Base-by-base conservation (phyloP, 2,329 filamentous ascomycete species). In the Fusarium sp. region DNA sequence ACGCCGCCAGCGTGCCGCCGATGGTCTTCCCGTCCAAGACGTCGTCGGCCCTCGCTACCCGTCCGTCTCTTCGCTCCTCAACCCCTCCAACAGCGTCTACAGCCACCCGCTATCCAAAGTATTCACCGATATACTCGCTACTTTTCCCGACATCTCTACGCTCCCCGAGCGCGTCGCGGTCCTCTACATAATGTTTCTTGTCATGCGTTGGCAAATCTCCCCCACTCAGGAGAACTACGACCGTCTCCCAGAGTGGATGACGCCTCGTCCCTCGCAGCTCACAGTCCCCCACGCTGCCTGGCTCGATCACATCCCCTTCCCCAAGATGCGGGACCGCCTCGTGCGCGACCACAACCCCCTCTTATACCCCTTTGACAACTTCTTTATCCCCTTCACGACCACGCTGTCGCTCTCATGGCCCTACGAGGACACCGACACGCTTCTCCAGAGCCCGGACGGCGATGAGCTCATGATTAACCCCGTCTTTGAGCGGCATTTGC, bases 131-230 rank as follows among this genome's bases (percentile, higher is more conserved):
- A 94, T 97, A 67, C 85, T 97, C 12, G 87, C 89, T 72, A 94
- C 92, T n/a, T 97, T 97, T 76, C 94, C 94, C 0, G 92, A 93
- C 75, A 90, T 98, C 33, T 89, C 88, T 5, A 88, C 87, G n/a
- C 87, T 97, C 0, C 94, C 95, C 0, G 94, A 97, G 82, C 92
- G 93, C 77, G 90, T 97, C 0, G 94, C 93, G 10, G 90, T 94
- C 8, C 87, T 97, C 9, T 97, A 95, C 80, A 85, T 92, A 79
- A 97, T 97, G 93, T 97, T 97, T 82, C 87, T 95, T 35, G 80
- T 95, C 72, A 94, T 96, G 92, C 89, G 92, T 46, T 98, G 95
- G 94, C 91, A 94, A 80, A 92, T 97, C 65, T 90, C 90, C 31
- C 94, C 94, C 0, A 94, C 93, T 0, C 87, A 88, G 69, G 92